phyloP scores from a whole-genome alignment of 768 basidiomycete genomes.

The Leucogyrophana mollusca region DNA sequence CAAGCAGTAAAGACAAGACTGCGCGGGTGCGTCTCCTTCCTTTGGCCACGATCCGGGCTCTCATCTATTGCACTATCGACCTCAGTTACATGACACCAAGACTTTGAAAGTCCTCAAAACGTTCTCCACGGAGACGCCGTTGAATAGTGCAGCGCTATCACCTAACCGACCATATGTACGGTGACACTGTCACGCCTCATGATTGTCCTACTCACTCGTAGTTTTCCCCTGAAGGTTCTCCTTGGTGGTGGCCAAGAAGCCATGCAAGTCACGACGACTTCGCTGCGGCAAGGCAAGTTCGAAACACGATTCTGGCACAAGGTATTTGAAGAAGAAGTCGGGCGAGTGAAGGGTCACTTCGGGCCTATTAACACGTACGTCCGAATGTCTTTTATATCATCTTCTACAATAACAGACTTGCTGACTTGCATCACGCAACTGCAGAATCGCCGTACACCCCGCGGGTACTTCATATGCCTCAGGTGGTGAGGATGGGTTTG shows the following conservation, averaged over 20 bases:
- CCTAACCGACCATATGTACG: constrained; percentile 82
- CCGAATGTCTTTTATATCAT: neutral
- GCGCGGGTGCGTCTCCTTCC: constrained; percentile 64
- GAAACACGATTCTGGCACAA: constrained; percentile 99
- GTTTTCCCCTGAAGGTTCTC: constrained; percentile 53
- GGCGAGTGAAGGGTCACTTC: constrained; percentile 96
- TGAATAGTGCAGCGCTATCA: constrained; percentile 90
- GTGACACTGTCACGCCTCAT: constrained; percentile 1
- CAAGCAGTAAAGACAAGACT: constrained; percentile 95
- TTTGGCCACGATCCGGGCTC: neutral
- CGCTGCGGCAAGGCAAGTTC: constrained; percentile 92
- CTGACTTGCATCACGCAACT: constrained; percentile 12
- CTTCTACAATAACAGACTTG: neutral
- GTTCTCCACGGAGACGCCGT: constrained; percentile 87
- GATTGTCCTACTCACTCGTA: neutral
- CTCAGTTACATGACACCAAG: constrained; percentile 83
- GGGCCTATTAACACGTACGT: constrained; percentile 94
- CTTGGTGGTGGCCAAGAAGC: constrained; percentile 98
- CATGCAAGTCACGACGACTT: constrained; percentile 95
- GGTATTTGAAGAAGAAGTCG: constrained; percentile 94
- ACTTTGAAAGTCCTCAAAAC: constrained; percentile 91
- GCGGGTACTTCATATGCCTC: constrained; percentile 86
- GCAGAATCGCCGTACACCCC: constrained; percentile 90
- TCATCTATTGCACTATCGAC: neutral
- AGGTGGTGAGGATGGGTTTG: constrained; percentile 95